phyloP scores from a whole-genome alignment of 75 land plant genomes.

The Selaginella tamariscina region DNA sequence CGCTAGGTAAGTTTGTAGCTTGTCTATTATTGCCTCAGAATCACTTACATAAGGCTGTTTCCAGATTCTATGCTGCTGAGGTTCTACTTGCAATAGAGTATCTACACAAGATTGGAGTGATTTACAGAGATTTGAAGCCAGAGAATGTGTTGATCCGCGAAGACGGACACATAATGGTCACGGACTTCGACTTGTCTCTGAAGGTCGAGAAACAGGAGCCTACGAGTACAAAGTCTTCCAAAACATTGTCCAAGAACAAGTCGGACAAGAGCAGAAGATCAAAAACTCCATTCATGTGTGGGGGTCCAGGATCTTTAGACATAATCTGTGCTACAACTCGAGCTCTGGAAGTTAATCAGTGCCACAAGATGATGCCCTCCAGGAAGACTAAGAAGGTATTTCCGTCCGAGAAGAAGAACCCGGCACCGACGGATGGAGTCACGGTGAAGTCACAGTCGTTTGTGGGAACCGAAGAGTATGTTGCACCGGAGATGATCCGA shows the following conservation, averaged over 20 bases:
- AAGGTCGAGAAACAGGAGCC: neutral
- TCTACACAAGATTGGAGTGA: neutral
- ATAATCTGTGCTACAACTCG: neutral
- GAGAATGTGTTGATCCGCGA: neutral
- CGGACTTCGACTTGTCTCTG: neutral
- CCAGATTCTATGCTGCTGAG: neutral
- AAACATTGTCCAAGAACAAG: neutral
- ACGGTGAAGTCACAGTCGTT: slow-evolving; percentile 1
- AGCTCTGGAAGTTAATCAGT: neutral
- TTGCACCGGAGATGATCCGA: slow-evolving; percentile 47
- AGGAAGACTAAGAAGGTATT: neutral
- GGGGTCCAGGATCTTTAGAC: neutral
- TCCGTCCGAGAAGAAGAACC: neutral
- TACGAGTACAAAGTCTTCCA: too few species aligned
- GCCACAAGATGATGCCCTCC: too few species aligned
- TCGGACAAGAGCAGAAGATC: neutral
- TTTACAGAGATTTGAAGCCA: neutral
- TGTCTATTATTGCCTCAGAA: neutral
- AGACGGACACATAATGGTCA: neutral
- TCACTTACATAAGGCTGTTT: too few species aligned
- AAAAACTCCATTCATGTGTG: neutral
- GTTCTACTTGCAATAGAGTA: neutral
- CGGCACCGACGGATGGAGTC: neutral
- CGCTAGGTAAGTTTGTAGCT: neutral
- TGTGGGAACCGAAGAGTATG: slow-evolving; percentile 26